phyloP scores from a whole-genome alignment of 768 basidiomycete species.

The Cystobasidium onofrii region DNA sequence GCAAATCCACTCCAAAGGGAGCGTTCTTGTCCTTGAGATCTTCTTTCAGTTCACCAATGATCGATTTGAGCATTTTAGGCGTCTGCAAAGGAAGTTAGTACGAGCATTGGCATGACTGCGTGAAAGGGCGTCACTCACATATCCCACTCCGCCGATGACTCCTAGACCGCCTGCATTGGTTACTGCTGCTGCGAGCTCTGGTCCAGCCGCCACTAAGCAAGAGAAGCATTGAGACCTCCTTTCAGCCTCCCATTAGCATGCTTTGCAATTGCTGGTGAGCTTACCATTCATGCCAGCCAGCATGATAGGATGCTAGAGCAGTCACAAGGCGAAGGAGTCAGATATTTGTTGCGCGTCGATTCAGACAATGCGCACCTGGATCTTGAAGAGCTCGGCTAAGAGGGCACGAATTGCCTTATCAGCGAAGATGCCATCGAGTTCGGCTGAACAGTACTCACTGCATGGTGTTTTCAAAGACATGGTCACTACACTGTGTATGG shows the following conservation, averaged over 20 bases:
- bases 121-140: conserved; percentile 36
- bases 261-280: too few species aligned
- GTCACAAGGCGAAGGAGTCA: not conserved
- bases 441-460: not conserved
- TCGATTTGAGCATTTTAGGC: conserved; percentile 50
- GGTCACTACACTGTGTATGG: not conserved
- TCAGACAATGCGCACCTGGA: not conserved
- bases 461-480: conserved; percentile 16
- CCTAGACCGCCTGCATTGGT: conserved; percentile 89
- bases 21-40: conserved; percentile 64
- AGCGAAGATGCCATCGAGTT: not conserved
- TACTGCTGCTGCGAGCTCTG: conserved; percentile 68
- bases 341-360: not conserved
- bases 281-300: conserved; percentile 30
- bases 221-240: not conserved
- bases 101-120: not conserved
- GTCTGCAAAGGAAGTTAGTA: not conserved
- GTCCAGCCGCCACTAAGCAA: conserved; percentile 41
- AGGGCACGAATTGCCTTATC: not conserved
- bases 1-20: conserved; percentile 84
- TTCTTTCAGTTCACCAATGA: conserved; percentile 48
- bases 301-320: conserved; percentile 22
- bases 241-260: not conserved
- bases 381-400: conserved; percentile 40
- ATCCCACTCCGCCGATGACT: conserved; percentile 65